phyloP scores from a whole-genome alignment of 192 early-diverging fungal genomes.

The Coemansia sp. region DNA sequence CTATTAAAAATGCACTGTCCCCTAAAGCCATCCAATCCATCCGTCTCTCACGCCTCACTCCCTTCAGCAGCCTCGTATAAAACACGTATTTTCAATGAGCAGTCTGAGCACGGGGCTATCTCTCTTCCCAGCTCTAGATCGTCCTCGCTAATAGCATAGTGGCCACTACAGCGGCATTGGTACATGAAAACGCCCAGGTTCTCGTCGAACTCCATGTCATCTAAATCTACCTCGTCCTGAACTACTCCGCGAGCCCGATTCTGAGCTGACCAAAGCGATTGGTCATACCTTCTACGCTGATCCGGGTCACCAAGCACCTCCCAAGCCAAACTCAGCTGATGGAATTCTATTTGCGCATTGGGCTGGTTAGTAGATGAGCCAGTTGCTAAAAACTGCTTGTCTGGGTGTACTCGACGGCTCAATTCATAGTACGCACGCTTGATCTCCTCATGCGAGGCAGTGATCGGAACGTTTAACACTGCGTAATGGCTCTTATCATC shows the following conservation, averaged over 20 bases:
- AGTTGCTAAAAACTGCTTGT: slow-evolving; percentile 24
- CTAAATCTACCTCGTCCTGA: slow-evolving; percentile 72
- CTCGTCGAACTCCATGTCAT: slow-evolving; percentile 76
- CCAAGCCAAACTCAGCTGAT: slow-evolving; percentile 41
- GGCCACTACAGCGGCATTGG: slow-evolving; percentile 65
- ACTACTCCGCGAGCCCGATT: slow-evolving; percentile 51
- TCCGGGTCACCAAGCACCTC: slow-evolving; percentile 23
- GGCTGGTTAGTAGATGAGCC: background rate
- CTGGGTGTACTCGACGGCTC: slow-evolving; percentile 32
- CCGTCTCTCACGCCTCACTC: background rate
- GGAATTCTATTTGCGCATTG: slow-evolving; percentile 12
- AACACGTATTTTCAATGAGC: slow-evolving; percentile 65
- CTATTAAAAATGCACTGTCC: too few species aligned
- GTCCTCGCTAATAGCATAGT: slow-evolving; percentile 57
- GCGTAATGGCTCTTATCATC: slow-evolving; percentile 34
- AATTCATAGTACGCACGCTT: slow-evolving; percentile 38
- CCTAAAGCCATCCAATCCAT: too few species aligned
- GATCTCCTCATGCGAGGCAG: slow-evolving; percentile 28
- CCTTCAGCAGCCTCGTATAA: slow-evolving; percentile 61
- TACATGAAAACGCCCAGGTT: slow-evolving; percentile 43
- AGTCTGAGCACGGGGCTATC: slow-evolving; percentile 61
- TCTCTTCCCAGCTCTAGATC: slow-evolving; percentile 64
- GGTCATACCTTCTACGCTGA: slow-evolving; percentile 32
- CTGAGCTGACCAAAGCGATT: slow-evolving; percentile 1
- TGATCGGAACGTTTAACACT: slow-evolving; percentile 10